Conservation (phyloP, 257 asterid genomes). For the Nicotiana noctiflora region DNA sequence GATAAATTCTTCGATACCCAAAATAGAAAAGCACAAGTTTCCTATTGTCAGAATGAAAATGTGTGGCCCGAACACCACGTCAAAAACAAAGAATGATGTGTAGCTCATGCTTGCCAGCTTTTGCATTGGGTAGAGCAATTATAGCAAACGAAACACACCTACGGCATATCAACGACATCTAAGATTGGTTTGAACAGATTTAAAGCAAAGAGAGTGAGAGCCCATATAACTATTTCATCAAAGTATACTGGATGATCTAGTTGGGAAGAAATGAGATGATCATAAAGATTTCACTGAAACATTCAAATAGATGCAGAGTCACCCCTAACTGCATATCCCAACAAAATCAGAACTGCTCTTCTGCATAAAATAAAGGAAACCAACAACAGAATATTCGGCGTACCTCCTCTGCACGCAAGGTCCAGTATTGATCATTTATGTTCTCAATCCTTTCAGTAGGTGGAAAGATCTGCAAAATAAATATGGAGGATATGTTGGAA, state of each 20-base stretch:
- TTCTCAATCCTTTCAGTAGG: constrained; percentile 45
- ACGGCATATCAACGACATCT: neutral
- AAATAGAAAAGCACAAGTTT: neutral
- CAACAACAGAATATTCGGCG: neutral
- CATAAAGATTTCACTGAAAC: neutral
- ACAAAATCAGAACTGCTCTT: neutral
- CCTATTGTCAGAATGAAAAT: neutral
- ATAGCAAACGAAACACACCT: neutral
- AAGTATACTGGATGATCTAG: neutral
- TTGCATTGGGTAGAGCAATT: neutral
- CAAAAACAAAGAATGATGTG: neutral
- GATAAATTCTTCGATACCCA: neutral
- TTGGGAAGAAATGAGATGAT: neutral
- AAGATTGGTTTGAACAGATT: neutral
- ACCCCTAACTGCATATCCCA: neutral
- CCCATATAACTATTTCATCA: neutral
- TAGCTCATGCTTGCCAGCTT: neutral
- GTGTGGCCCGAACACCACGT: too few species aligned
- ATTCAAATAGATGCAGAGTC: neutral
- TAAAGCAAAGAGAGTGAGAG: neutral
- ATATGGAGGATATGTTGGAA: neutral
- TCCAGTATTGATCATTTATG: constrained; percentile 56
- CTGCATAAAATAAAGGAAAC: constrained; percentile 5
- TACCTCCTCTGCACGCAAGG: constrained; percentile 63
- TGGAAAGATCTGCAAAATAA: constrained; percentile 48